Evolutionary conservation across 306 rosid species (phyloP).

Genomic region (cucumber (Cucumis sativus)): Cucumber_9930_V3 NC_026655.2:281501-282000

Average conservation of each 20-base stretch:
- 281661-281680: background rate
- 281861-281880: background rate
- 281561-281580: background rate
- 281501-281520: background rate
- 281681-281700: background rate
- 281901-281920: background rate
- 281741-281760: background rate
- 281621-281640: constrained; percentile 3
- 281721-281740: background rate
- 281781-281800: background rate
- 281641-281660: background rate
- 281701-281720: background rate
- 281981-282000: background rate
- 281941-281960: background rate
- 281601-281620: background rate
- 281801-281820: background rate
- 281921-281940: background rate
- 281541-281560: constrained; percentile 3
- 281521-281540: constrained; percentile 2
- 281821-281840: background rate
- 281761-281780: background rate
- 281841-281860: background rate
- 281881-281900: background rate
- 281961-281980: background rate
- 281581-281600: background rate